Base-by-base conservation (phyloP, 306 rosid species). In the Cercis canadensis region DNA sequence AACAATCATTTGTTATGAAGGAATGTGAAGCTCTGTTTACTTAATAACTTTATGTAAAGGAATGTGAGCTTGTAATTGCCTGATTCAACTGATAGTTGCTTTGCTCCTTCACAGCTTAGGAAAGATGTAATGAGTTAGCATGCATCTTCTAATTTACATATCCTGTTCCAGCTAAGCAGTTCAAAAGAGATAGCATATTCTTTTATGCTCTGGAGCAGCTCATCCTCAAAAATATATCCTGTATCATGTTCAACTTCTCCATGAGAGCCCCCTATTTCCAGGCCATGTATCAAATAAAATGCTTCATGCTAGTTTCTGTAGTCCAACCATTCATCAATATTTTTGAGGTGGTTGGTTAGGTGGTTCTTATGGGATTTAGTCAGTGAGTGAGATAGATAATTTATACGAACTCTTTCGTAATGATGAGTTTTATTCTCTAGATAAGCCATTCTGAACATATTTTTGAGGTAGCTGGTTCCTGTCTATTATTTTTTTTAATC, bases 401-500 rank as follows among this genome's bases (percentile, higher is more conserved):
- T n/a, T n/a, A n/a, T n/a, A 51, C 52, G 64, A 32, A 59, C 17
- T 59, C 49, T 61, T 57, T 32, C 0, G 41, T 43, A n/a, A n/a
- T n/a, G n/a, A n/a, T n/a, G n/a, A 64, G 18, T 62, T 47, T 32
- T 43, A 15, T 61, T 56, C 29, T 59, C 57, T 59, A 47, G 19
- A 67, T 59, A 80, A 70, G 61, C 31, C 52, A 34, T 52, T 59
- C 44, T n/a, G 21, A 44, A 29, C 15, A 65, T 32, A 44, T 21
- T 31, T 75, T 47, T 60, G 11, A 41, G 3, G 46, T 41, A n/a
- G 78, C 18, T 49, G n/a, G 37, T 83, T 43, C 53, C 13, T n/a
- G n/a, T n/a, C n/a, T n/a, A n/a, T n/a, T n/a, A n/a, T n/a, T n/a
- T n/a, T n/a, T n/a, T n/a, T n/a, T n/a, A n/a, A n/a, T n/a, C n/a